A percentile compares a stretch with the other conserved stretches of the same genome.
phyloP scores from a whole-genome alignment of 805 yeast genomes.

The Candida nemodendra region DNA sequence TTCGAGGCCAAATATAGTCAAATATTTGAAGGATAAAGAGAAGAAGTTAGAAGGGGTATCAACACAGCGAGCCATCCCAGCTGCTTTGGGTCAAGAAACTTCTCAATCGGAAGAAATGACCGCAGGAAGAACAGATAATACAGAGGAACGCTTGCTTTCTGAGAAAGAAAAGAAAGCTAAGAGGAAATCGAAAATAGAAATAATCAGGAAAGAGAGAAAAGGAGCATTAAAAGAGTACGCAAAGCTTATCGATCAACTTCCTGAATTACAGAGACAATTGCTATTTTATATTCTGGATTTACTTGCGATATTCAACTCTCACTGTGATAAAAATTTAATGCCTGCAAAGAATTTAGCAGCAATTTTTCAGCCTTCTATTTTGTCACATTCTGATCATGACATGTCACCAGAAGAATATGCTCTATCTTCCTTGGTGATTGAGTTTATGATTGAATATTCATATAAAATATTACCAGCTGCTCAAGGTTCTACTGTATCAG shows the following conservation, averaged over 20 bases:
- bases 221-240: slow-evolving; percentile 74
- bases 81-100: slow-evolving; percentile 12
- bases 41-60: slow-evolving; percentile 15
- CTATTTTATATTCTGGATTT: slow-evolving; percentile 84
- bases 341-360: slow-evolving; percentile 92
- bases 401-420: slow-evolving; percentile 91
- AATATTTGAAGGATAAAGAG: slow-evolving; percentile 59
- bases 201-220: slow-evolving; percentile 61
- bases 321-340: slow-evolving; percentile 80
- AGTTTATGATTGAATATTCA: slow-evolving; percentile 84
- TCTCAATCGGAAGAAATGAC: slow-evolving; percentile 3
- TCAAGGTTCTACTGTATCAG: slow-evolving; percentile 9
- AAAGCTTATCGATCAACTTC: slow-evolving; percentile 61
- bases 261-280: slow-evolving; percentile 76
- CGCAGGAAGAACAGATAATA: background rate
- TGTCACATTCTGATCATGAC: slow-evolving; percentile 91
- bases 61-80: slow-evolving; percentile 6
- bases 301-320: slow-evolving; percentile 78
- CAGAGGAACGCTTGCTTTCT: slow-evolving; percentile 10
- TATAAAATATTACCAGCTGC: slow-evolving; percentile 66
- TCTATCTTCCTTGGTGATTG: slow-evolving; percentile 79
- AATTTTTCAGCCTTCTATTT: slow-evolving; percentile 93
- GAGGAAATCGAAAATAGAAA: slow-evolving; percentile 50
- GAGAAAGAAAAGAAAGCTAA: slow-evolving; percentile 34
- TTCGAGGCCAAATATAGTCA: slow-evolving; percentile 61